Base-by-base conservation (phyloP, 2,329 filamentous ascomycete species). In the Atkinsonella texensis region DNA sequence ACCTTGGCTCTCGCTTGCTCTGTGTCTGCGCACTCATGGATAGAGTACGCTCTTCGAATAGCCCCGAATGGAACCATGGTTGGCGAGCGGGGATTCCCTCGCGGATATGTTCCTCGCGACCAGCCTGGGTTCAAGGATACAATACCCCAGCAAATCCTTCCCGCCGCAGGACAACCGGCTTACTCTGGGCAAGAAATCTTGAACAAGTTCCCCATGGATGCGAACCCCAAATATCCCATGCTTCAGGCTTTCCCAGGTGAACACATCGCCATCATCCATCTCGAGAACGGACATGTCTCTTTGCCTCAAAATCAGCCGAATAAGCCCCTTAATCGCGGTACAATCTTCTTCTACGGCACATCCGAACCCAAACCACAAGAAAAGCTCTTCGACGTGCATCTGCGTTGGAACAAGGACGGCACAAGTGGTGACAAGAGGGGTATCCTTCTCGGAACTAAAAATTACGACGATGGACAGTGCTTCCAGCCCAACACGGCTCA, bases 381-480 rank as follows among this genome's bases (percentile, higher is more conserved):
- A 58, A 71, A 65, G 42, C 65, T 76, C 50, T 66, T 68, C 39
- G 81, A 89, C 62, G 84, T 96, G 35, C 81, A 95, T 57, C 73
- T 84, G 49, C 65, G 73, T 35, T 97, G 93, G 93, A 95, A 81
- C 46, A 65, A 74, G 17, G 82, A 88, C 52, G 90, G 90, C 54
- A 85, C 78, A 6, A 89, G 90, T 18, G 91, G 90, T 20, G 83
- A 96, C 64, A 75, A 79, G 47, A 81, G 85, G 41, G 93, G 93
- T 33, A 73, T 74, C 42, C 81, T 97, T 12, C 72, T 97, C 39
- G 81, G 84, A 0, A 85, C 80, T 1, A 83, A 88, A 59, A 82
- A 86, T 71, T 98, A 83, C 65, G 93, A 97, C 61, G 93, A 98
- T 60, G 86, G 85, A 28, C 85, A 88, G 61, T 98, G 93, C 73